Conservation (phyloP, 768 basidiomycete genomes). For the Lentinula aciculospora region DNA sequence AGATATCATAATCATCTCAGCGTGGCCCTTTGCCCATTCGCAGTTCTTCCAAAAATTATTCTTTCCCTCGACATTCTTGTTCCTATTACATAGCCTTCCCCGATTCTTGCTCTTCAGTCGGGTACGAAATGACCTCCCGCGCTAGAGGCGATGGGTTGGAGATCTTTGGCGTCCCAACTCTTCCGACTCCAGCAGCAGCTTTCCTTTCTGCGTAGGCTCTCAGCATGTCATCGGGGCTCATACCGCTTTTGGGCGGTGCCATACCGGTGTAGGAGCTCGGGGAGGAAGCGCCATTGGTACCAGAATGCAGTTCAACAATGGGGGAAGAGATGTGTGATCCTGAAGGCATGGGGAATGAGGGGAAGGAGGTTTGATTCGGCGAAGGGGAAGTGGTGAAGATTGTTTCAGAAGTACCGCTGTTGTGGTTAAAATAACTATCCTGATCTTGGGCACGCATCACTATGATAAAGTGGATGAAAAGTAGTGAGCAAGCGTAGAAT, state of each 20-base stretch:
- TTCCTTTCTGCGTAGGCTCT: constrained; percentile 60
- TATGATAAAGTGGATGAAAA: constrained; percentile 19
- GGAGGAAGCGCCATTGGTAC: no score
- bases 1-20: no score
- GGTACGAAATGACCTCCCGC: not conserved
- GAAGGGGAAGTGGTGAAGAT: constrained; percentile 41
- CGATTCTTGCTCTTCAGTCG: not conserved
- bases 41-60: not conserved
- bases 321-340: constrained; percentile 16
- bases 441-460: constrained; percentile 67
- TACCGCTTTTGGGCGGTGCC: constrained; percentile 11
- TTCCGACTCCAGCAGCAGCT: not conserved
- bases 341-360: not conserved
- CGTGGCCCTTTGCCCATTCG: not conserved
- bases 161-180: not conserved
- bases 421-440: constrained; percentile 8
- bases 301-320: constrained; percentile 5
- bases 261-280: not conserved
- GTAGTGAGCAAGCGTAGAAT: not conserved
- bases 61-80: not conserved
- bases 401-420: not conserved
- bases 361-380: constrained; percentile 17
- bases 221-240: constrained; percentile 61
- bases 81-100: not conserved
- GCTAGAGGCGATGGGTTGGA: not conserved